A percentile compares a stretch with the other conserved stretches of the same genome.
phyloP scores from a whole-genome alignment of 768 basidiomycete genomes.

The Lactifluus subvellereus region DNA sequence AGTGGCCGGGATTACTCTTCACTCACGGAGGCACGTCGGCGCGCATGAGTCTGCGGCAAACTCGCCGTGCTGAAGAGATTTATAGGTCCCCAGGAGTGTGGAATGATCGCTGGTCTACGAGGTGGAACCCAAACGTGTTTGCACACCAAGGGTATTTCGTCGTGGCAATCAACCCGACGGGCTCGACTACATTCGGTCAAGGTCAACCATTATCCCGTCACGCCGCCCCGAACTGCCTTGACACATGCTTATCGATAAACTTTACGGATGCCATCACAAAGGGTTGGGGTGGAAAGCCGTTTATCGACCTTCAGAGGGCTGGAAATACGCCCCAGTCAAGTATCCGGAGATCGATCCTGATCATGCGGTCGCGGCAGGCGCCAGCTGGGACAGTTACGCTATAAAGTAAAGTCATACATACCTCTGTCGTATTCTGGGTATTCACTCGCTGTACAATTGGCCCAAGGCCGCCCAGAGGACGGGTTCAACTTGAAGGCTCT shows the following conservation, averaged over 20 bases:
- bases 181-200: slow-evolving; percentile 91
- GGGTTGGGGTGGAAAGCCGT: slow-evolving; percentile 86
- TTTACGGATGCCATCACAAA: slow-evolving; percentile 75
- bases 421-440: background rate
- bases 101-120: no score
- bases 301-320: slow-evolving; percentile 73
- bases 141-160: no score
- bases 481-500: slow-evolving; percentile 88
- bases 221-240: background rate
- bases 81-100: no score
- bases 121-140: no score
- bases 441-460: slow-evolving; percentile 51
- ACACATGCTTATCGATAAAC: slow-evolving; percentile 36
- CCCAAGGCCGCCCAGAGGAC: slow-evolving; percentile 88
- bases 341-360: slow-evolving; percentile 26
- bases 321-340: slow-evolving; percentile 56
- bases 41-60: no score
- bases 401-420: slow-evolving; percentile 55
- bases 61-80: no score
- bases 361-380: slow-evolving; percentile 70
- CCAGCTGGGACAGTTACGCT: slow-evolving; percentile 83
- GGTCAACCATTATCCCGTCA: slow-evolving; percentile 33
- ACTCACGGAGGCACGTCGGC: no score
- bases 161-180: slow-evolving; percentile 88
- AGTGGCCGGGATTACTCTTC: no score